phyloP scores from a whole-genome alignment of 2,329 filamentous ascomycete species.

The Colletotrichum viniferum region DNA sequence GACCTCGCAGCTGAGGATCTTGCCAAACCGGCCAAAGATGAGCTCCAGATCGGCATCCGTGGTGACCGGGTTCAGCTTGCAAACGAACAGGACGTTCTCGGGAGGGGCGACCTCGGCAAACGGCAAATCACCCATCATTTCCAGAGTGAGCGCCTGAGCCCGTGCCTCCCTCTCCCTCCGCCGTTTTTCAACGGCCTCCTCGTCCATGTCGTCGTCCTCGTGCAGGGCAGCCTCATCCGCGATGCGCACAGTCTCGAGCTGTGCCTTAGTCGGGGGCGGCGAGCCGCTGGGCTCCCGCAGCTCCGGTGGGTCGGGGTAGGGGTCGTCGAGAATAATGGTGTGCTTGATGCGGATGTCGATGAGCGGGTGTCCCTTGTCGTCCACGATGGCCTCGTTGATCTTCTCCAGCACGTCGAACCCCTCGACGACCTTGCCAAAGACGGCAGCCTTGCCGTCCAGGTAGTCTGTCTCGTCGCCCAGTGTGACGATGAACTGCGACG shows the following conservation, averaged over 20 bases:
- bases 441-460: constrained; percentile 89
- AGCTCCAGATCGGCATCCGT: constrained; percentile 92
- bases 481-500: constrained; percentile 93
- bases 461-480: constrained; percentile 89
- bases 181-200: constrained; percentile 79
- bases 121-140: constrained; percentile 97
- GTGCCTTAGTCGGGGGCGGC: constrained; percentile 80
- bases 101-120: constrained; percentile 98
- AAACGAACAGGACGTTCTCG: constrained; percentile 97
- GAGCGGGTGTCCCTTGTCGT: constrained; percentile 83
- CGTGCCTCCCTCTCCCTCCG: constrained; percentile 89
- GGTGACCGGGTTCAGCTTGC: constrained; percentile 97
- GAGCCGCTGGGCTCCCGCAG: constrained; percentile 79
- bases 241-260: constrained; percentile 90
- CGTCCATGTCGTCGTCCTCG: constrained; percentile 72
- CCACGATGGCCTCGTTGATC: constrained; percentile 88
- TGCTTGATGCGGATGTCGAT: constrained; percentile 96
- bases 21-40: constrained; percentile 96
- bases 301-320: constrained; percentile 81
- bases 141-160: constrained; percentile 90
- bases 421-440: constrained; percentile 95
- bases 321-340: constrained; percentile 90
- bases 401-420: constrained; percentile 94
- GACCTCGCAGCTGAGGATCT: constrained; percentile 93
- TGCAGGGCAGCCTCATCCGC: constrained; percentile 85